phyloP scores from a whole-genome alignment of 2,329 filamentous ascomycete species.

The Blumeria graminis region DNA sequence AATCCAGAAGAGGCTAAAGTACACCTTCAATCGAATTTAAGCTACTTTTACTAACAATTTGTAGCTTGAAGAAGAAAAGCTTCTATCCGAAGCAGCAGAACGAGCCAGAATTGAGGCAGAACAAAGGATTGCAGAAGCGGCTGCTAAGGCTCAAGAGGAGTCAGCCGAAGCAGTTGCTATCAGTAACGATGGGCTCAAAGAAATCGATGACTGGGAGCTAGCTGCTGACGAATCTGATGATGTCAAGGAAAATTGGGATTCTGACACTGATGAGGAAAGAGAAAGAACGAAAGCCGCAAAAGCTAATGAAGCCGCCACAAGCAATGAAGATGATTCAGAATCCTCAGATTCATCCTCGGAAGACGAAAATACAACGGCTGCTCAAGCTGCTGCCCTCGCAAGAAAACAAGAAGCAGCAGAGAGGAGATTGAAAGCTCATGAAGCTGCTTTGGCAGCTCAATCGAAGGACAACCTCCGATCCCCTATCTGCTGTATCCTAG shows the following conservation, averaged over 20 bases:
- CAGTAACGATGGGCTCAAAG: conserved; percentile 31
- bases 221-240: conserved; percentile 55
- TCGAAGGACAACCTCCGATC: conserved; percentile 90
- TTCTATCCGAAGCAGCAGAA: conserved; percentile 54
- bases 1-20: conserved; percentile 27
- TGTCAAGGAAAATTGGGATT: conserved; percentile 91
- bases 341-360: conserved; percentile 27
- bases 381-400: conserved; percentile 44
- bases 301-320: conserved; percentile 38
- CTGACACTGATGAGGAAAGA: conserved; percentile 46
- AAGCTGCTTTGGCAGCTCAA: conserved; percentile 71
- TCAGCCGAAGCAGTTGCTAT: conserved; percentile 29
- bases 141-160: conserved; percentile 34
- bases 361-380: conserved; percentile 53
- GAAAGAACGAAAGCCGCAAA: conserved; percentile 9
- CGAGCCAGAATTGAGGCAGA: conserved; percentile 45
- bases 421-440: conserved; percentile 68
- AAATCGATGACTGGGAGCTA: conserved; percentile 70
- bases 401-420: conserved; percentile 77
- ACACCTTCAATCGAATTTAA: conserved; percentile 5
- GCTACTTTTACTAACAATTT: conserved; percentile 5
- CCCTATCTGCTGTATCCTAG: conserved; percentile 97
- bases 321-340: conserved; percentile 24
- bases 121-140: conserved; percentile 34
- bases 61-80: conserved; percentile 49